These are phyloP conservation scores for Rhizoclosmatium globosum DNA, from an alignment of 192 early-diverging fungal genomes.

Conservation along the genomic window DNA sequence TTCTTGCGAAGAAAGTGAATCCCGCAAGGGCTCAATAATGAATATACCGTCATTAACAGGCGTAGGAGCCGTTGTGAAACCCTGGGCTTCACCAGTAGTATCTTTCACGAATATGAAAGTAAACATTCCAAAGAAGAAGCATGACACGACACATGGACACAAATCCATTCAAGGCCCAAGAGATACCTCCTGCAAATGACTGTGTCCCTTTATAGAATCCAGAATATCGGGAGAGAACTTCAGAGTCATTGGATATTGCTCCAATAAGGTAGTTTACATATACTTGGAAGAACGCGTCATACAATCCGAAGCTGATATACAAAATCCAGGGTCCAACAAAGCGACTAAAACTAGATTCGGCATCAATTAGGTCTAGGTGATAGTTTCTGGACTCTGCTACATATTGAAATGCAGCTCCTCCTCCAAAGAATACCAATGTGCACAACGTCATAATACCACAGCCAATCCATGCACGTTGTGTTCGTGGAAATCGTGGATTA, in stretches of 20 bases:
- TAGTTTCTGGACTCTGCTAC: constrained; percentile 31
- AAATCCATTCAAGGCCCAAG: constrained; percentile 47
- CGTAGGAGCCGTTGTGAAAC: too few relatives aligned
- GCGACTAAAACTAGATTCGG: constrained; percentile 41
- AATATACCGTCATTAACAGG: too few relatives aligned
- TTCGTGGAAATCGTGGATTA: constrained; percentile 53
- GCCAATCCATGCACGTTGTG: constrained; percentile 61
- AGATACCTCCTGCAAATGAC: constrained; percentile 72
- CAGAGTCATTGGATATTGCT: too few relatives aligned
- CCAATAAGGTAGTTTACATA: too few relatives aligned
- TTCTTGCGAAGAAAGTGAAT: too few relatives aligned
- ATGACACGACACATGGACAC: not conserved
- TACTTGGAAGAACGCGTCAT: too few relatives aligned
- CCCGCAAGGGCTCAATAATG: too few relatives aligned
- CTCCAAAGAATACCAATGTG: constrained; percentile 2
- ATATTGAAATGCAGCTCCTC: constrained; percentile 21
- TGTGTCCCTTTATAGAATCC: constrained; percentile 91
- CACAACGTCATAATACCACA: constrained; percentile 52
- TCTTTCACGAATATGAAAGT: too few relatives aligned
- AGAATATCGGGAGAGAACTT: constrained; percentile 37
- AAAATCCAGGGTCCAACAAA: constrained; percentile 65
- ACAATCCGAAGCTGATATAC: constrained; percentile 74
- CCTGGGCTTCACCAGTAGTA: too few relatives aligned
- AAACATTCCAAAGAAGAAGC: too few relatives aligned
- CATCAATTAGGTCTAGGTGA: constrained; percentile 31